A percentile compares a stretch with the other conserved stretches of the same genome.
Evolutionary conservation across 2,329 filamentous ascomycete species (phyloP).

Genomic region (Bipolaris victoriae): DNA sequence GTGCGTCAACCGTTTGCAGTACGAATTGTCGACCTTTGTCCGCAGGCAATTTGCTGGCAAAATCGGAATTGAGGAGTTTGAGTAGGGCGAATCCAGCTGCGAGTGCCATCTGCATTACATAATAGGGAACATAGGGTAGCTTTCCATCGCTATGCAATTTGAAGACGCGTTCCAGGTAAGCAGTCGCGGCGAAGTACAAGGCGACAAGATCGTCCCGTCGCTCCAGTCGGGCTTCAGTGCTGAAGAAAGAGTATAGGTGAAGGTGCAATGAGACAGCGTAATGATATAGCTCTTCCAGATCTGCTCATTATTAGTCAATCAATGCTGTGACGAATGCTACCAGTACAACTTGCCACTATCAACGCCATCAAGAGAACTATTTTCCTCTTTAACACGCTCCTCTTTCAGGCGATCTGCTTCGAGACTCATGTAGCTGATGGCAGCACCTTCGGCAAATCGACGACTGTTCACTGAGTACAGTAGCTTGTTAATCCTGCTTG

Average conservation of each 20-base stretch:
- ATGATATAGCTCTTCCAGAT: slow-evolving; percentile 65
- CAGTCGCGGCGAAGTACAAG: slow-evolving; percentile 73
- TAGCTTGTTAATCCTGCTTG: slow-evolving; percentile 47
- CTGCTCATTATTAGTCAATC: slow-evolving; percentile 43
- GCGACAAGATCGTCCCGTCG: slow-evolving; percentile 71
- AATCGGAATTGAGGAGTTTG: slow-evolving; percentile 78
- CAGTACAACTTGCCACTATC: slow-evolving; percentile 36
- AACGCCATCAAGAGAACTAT: slow-evolving; percentile 40
- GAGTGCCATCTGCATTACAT: slow-evolving; percentile 85
- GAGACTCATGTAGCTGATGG: slow-evolving; percentile 43
- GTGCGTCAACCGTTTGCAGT: slow-evolving; percentile 70
- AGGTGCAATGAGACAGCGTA: slow-evolving; percentile 77
- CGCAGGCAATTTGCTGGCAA: slow-evolving; percentile 66
- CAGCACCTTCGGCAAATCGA: slow-evolving; percentile 39
- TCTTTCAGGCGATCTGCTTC: slow-evolving; percentile 47
- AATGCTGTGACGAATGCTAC: neutral
- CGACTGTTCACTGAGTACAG: slow-evolving; percentile 45
- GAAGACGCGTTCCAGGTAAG: slow-evolving; percentile 67
- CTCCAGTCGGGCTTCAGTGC: slow-evolving; percentile 70
- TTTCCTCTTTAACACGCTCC: slow-evolving; percentile 34
- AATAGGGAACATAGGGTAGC: slow-evolving; percentile 72
- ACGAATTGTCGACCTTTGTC: slow-evolving; percentile 73
- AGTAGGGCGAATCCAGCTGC: slow-evolving; percentile 78
- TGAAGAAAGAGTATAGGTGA: slow-evolving; percentile 80
- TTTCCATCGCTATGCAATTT: slow-evolving; percentile 63